Evolutionary conservation across 2,329 filamentous ascomycete genomes (phyloP).

Genomic region (Neopestalotiopsis sp.): DNA sequence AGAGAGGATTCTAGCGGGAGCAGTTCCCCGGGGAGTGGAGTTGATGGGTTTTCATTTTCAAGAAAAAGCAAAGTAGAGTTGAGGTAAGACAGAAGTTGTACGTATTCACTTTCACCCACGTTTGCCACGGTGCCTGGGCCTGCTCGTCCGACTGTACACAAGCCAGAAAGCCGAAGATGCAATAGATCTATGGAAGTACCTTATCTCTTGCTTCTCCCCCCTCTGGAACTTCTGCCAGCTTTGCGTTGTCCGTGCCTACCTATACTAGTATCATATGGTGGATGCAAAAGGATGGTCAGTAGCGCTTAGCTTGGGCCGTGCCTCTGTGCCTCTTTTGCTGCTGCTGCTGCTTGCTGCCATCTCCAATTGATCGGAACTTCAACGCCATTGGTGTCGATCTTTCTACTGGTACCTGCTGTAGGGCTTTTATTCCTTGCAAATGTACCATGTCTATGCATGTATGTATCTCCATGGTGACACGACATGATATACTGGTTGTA

Average conservation of each 20-base stretch:
- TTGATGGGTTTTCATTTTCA: not conserved
- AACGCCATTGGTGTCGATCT: not conserved
- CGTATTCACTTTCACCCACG: not conserved
- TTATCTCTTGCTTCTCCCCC: not conserved
- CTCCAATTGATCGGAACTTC: not conserved
- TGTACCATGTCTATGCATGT: too few relatives aligned
- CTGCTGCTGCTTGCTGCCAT: not conserved
- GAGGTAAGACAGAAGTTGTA: not conserved
- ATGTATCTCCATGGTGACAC: not conserved
- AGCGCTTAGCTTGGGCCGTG: not conserved
- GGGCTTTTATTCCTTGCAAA: too few relatives aligned
- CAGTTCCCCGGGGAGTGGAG: not conserved
- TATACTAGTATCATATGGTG: not conserved
- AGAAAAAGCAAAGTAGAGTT: conserved; percentile 1
- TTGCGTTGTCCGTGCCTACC: not conserved
- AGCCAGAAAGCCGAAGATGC: not conserved
- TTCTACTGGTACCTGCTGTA: not conserved
- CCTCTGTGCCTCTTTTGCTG: not conserved
- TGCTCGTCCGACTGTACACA: not conserved
- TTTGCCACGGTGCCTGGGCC: not conserved
- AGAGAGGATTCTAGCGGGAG: not conserved
- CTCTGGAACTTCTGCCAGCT: not conserved
- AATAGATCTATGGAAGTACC: not conserved
- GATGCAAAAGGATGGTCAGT: not conserved
- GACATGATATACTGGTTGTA: not conserved